A percentile compares a stretch with the other conserved stretches of the same genome.
These are phyloP conservation scores for Hypomontagnella submonticulosa DNA, from an alignment of 495 filamentous ascomycete genomes.

Conservation along the genomic window DNA sequence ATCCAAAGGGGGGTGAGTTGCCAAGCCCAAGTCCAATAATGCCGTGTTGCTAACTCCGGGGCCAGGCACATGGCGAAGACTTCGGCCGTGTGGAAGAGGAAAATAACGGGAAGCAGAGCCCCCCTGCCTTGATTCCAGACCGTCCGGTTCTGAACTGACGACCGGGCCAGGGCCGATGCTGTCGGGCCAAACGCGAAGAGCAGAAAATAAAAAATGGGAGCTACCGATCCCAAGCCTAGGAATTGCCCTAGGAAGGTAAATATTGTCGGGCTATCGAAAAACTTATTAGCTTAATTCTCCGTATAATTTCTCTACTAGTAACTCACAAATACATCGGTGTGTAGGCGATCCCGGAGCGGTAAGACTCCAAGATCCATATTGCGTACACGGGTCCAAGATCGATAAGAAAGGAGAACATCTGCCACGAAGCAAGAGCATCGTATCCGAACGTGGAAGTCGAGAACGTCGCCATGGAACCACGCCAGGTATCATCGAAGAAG, in stretches of 20 bases:
- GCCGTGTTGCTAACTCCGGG: slow-evolving; percentile 18
- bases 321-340: slow-evolving; percentile 29
- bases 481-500: slow-evolving; percentile 20
- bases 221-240: slow-evolving; percentile 22
- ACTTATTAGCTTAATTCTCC: not conserved
- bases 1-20: slow-evolving; percentile 32
- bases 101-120: slow-evolving; percentile 14
- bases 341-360: slow-evolving; percentile 9
- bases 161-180: slow-evolving; percentile 12
- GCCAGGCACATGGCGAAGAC: slow-evolving; percentile 33
- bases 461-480: slow-evolving; percentile 23
- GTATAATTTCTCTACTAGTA: not conserved
- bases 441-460: slow-evolving; percentile 27
- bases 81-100: slow-evolving; percentile 27
- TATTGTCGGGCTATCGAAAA: slow-evolving; percentile 15
- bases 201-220: slow-evolving; percentile 28
- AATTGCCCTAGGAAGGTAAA: slow-evolving; percentile 25
- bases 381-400: slow-evolving; percentile 29
- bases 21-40: slow-evolving; percentile 40
- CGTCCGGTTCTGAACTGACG: not conserved
- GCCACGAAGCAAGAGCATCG: slow-evolving; percentile 27
- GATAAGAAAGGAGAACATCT: slow-evolving; percentile 31
- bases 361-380: slow-evolving; percentile 35
- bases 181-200: slow-evolving; percentile 32
- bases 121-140: slow-evolving; percentile 4